Evolutionary conservation across 1,284 basidiomycete genomes (phyloP), one percentile per base, ranked within the genome.

Genomic region (Schizopora paradoxa): DNA sequence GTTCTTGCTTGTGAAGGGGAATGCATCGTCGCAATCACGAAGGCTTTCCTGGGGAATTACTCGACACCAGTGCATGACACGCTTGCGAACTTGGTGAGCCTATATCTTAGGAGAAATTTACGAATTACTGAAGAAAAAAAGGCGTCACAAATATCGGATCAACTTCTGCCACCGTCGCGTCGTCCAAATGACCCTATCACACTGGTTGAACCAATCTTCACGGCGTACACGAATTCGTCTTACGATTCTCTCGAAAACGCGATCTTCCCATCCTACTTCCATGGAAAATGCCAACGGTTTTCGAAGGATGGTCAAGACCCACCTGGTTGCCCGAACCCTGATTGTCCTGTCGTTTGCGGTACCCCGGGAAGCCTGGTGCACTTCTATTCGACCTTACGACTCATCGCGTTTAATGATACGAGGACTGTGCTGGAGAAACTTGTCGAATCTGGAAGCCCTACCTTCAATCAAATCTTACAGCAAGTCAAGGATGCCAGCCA

Each of bases 321-420:
- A 10, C 43, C 64, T 4, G 86, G 85, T 22, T 88, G 86, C 55
- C 84, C 85, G 2, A 83, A 86, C 55, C 83, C 84, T 23, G 76
- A 86, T 58, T 87, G 85, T 59, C 75, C 81, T 26, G 73, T 84
- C 47, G 74, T 85, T 34, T 86, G 84, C 54, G 84, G 85, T 56
- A 87, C 84, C 5, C 82, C 85, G n/a, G 84, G 84, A 11, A 86
- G 83, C 5, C 64, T 87, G 54, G 73, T 81, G 5, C 81, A 86
- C 62, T 82, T 77, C 65, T 86, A 72, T 61, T 45, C 66, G 7
- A 68, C 56, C 21, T 65, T 86, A 22, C 58, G 65, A 31, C 63
- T 56, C 46, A 73, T 81, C 57, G 76, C 69, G 5, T 79, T 67
- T 62, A 67, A 75, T 40, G 52, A 68, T 45, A 73, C 72, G n/a